phyloP scores from a whole-genome alignment of 208 protist species.

The Leishmania braziliensis region DNA sequence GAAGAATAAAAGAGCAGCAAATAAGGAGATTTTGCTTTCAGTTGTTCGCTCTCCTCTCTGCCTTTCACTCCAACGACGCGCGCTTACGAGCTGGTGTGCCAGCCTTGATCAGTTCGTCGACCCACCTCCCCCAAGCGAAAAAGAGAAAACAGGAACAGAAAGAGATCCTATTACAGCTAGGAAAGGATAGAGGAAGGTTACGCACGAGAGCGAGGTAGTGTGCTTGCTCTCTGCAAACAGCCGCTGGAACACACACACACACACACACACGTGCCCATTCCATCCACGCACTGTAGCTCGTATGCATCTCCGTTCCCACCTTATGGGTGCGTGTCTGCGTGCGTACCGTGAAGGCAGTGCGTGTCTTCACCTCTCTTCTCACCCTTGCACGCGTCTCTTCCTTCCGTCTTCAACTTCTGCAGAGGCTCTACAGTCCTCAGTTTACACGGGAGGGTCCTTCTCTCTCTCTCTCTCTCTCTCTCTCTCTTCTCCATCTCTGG shows the following conservation, averaged over 20 bases:
- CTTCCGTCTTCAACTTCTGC: not conserved
- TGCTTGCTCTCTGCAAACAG: not conserved
- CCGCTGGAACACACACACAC: not conserved
- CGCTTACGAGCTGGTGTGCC: not conserved
- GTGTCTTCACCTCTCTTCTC: not conserved
- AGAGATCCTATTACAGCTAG: not conserved
- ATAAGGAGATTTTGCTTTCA: no score
- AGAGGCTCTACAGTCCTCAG: not conserved
- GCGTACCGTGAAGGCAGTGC: not conserved
- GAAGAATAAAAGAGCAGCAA: not conserved
- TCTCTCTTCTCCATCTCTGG: constrained; percentile 2
- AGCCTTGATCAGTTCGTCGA: not conserved
- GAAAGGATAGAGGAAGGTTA: not conserved
- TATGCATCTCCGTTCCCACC: not conserved
- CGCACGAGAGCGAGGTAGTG: not conserved
- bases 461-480: not conserved
- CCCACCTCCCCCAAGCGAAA: not conserved
- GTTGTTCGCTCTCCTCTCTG: not conserved
- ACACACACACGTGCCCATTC: not conserved
- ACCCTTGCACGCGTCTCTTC: not conserved
- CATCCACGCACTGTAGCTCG: not conserved
- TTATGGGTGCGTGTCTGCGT: not conserved
- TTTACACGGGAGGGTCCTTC: not conserved
- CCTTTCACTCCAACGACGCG: not conserved
- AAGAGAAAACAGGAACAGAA: not conserved